Evolutionary conservation across 176 grass and related monocot species (phyloP).

Genomic region (Dendrocalamus sinicus): DNA sequence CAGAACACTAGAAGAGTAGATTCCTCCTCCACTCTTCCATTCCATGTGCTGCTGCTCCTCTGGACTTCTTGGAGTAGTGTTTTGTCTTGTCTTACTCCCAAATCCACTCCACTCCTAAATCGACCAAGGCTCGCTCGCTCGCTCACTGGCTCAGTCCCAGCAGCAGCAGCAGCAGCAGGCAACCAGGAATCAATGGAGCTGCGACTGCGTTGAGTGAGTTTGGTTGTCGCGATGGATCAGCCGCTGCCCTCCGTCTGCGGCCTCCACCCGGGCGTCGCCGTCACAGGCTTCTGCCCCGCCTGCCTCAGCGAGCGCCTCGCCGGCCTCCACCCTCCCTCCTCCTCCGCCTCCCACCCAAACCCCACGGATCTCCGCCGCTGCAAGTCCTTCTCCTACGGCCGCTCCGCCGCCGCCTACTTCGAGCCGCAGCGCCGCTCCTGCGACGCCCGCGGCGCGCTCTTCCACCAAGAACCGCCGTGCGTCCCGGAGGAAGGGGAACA

Average conservation of each 20-base stretch:
- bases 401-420: conserved; percentile 19
- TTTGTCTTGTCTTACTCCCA: conserved; percentile 17
- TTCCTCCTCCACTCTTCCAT: background rate
- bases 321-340: conserved; percentile 57
- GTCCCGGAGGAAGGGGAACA: conserved; percentile 16
- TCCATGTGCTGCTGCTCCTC: background rate
- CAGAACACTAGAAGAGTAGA: background rate
- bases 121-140: background rate
- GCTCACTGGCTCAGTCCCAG: background rate
- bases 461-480: conserved; percentile 29
- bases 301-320: conserved; percentile 92
- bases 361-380: conserved; percentile 63
- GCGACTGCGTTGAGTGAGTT: background rate
- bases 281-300: conserved; percentile 86
- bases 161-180: background rate
- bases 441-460: conserved; percentile 57
- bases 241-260: conserved; percentile 47
- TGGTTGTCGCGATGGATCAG: conserved; percentile 20
- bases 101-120: background rate
- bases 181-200: background rate
- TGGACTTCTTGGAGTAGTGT: background rate
- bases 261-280: conserved; percentile 73
- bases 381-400: conserved; percentile 65
- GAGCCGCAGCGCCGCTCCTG: conserved; percentile 84
- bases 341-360: background rate